phyloP scores from a whole-genome alignment of 371 early-diverging fungal genomes.

The Phascolomyces articulosus region DNA sequence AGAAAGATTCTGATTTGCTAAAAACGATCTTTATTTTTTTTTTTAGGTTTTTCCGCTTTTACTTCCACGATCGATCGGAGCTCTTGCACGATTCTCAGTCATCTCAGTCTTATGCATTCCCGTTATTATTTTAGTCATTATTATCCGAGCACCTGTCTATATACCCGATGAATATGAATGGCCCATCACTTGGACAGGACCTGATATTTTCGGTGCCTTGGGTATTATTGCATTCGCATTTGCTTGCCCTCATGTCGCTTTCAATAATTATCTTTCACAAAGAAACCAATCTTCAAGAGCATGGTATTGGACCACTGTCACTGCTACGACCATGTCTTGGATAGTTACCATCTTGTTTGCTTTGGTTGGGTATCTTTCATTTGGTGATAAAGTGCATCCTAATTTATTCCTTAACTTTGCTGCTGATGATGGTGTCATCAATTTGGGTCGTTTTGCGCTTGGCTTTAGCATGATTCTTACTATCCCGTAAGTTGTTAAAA shows the following conservation, averaged over 20 bases:
- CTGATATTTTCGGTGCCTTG: constrained; percentile 57
- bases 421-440: constrained; percentile 51
- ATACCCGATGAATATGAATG: constrained; percentile 41
- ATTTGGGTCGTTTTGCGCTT: constrained; percentile 57
- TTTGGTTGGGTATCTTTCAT: constrained; percentile 56
- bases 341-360: constrained; percentile 59
- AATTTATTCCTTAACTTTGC: constrained; percentile 65
- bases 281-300: constrained; percentile 42
- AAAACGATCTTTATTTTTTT: no score
- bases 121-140: constrained; percentile 37
- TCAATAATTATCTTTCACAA: constrained; percentile 55
- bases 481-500: constrained; percentile 49
- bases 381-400: constrained; percentile 54
- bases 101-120: constrained; percentile 48
- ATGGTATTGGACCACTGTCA: constrained; percentile 50
- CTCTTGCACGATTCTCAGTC: constrained; percentile 45
- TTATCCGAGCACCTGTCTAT: constrained; percentile 48
- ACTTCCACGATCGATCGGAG: constrained; percentile 48
- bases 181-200: constrained; percentile 48
- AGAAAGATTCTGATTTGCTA: no score
- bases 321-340: constrained; percentile 54
- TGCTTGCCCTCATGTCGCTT: constrained; percentile 62
- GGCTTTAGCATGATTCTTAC: constrained; percentile 60
- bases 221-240: constrained; percentile 71
- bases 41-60: constrained; percentile 41